Conservation (phyloP, 2,329 filamentous ascomycete genomes). For the Cordyceps tenuipes region DNA sequence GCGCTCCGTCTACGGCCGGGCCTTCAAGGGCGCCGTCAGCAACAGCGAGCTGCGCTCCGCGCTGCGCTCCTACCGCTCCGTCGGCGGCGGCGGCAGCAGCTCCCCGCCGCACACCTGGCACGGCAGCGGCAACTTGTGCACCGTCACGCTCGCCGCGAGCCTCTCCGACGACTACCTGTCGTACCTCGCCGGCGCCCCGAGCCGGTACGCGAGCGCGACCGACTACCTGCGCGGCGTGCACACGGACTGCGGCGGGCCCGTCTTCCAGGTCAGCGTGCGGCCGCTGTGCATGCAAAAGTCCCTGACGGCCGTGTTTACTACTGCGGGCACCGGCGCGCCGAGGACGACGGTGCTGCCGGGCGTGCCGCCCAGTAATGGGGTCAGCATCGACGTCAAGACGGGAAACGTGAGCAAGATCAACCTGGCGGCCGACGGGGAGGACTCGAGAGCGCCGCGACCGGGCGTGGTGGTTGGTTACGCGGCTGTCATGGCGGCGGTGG, state of each 20-base stretch:
- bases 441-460: neutral
- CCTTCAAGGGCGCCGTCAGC: neutral
- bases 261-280: slow-evolving; percentile 4
- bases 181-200: neutral
- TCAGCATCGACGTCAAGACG: slow-evolving; percentile 1
- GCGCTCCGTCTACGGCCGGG: neutral
- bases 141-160: slow-evolving; percentile 5
- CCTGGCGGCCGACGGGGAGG: neutral
- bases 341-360: neutral
- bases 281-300: neutral
- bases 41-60: neutral
- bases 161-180: neutral
- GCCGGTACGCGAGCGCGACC: neutral
- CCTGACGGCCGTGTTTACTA: slow-evolving; percentile 3
- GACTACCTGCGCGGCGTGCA: neutral
- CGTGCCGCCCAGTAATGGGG: neutral
- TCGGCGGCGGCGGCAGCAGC: too few relatives aligned
- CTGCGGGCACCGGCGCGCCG: neutral
- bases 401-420: slow-evolving; percentile 1
- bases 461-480: neutral
- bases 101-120: neutral
- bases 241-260: slow-evolving; percentile 1
- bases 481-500: neutral
- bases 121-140: slow-evolving; percentile 1
- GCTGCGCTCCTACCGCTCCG: neutral